These are phyloP conservation scores for Fusarium solani-melongenae DNA, from an alignment of 2,329 filamentous ascomycete species.

Conservation along the genomic window DNA sequence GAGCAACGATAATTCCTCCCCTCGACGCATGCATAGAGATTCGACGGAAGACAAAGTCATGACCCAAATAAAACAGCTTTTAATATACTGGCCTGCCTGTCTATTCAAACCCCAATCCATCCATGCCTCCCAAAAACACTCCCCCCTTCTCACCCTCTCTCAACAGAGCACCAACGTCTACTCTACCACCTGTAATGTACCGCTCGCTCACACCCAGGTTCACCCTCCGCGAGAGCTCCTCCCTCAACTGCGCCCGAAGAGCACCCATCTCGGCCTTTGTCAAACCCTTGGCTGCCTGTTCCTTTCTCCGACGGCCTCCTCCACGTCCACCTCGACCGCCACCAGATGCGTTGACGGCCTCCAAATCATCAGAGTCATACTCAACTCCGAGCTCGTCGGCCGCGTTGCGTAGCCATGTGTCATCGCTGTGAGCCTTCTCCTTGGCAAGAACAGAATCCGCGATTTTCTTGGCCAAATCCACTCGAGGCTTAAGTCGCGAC, in stretches of 20 bases:
- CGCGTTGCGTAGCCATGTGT: conserved; percentile 84
- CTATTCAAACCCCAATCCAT: conserved; percentile 50
- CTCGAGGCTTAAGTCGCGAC: conserved; percentile 78
- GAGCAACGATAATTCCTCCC: conserved; percentile 52
- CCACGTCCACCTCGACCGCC: conserved; percentile 75
- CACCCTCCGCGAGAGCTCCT: conserved; percentile 76
- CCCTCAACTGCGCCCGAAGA: conserved; percentile 77
- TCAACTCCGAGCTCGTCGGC: conserved; percentile 95
- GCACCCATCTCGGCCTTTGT: conserved; percentile 79
- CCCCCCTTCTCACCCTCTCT: conserved; percentile 66
- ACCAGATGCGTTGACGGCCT: conserved; percentile 74
- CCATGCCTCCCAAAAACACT: conserved; percentile 52
- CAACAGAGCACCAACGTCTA: conserved; percentile 82
- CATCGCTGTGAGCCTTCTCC: conserved; percentile 85
- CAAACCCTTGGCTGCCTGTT: conserved; percentile 74
- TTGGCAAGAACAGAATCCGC: conserved; percentile 86
- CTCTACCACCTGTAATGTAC: conserved; percentile 84
- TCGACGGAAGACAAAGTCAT: conserved; percentile 20
- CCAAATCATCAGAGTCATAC: conserved; percentile 90
- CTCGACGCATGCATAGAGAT: conserved; percentile 43
- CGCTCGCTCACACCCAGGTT: conserved; percentile 89
- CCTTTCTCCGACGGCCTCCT: conserved; percentile 77
- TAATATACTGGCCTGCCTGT: not conserved
- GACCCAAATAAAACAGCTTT: not conserved
- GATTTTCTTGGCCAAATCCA: conserved; percentile 86